phyloP scores from a whole-genome alignment of 1,139 yeast genomes.

The Diutina mesorugosa region DNA sequence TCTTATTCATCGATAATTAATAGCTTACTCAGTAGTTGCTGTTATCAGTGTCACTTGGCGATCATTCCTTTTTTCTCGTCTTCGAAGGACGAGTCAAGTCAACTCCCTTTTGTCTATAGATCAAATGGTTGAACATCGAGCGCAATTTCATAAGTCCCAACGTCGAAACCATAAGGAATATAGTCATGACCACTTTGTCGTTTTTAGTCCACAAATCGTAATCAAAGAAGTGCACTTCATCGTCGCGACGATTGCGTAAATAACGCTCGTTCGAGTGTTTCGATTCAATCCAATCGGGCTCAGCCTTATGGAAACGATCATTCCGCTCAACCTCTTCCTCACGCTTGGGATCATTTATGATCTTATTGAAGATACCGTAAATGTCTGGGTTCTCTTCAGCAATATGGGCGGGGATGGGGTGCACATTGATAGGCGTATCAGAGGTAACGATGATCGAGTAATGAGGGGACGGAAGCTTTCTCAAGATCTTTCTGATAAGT shows the following conservation, averaged over 20 bases:
- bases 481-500: slow-evolving; percentile 33
- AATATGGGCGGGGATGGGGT: slow-evolving; percentile 19
- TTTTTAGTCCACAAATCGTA: slow-evolving; percentile 26
- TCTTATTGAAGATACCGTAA: slow-evolving; percentile 32
- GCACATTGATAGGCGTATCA: slow-evolving; percentile 10
- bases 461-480: slow-evolving; percentile 60
- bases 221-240: slow-evolving; percentile 26
- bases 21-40: neutral
- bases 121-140: neutral
- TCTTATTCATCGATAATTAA: neutral
- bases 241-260: slow-evolving; percentile 7
- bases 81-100: neutral
- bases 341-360: slow-evolving; percentile 33
- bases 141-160: slow-evolving; percentile 9
- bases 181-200: slow-evolving; percentile 25
- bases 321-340: slow-evolving; percentile 44
- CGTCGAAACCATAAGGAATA: slow-evolving; percentile 16
- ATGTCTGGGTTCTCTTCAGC: slow-evolving; percentile 17
- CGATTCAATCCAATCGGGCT: slow-evolving; percentile 7
- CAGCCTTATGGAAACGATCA: slow-evolving; percentile 11
- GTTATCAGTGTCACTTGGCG: neutral
- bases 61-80: neutral
- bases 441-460: slow-evolving; percentile 41
- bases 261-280: slow-evolving; percentile 9
- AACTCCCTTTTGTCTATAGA: neutral